phyloP scores from a whole-genome alignment of 352 stramenopile species.

The Globisporangium camurandrum region DNA sequence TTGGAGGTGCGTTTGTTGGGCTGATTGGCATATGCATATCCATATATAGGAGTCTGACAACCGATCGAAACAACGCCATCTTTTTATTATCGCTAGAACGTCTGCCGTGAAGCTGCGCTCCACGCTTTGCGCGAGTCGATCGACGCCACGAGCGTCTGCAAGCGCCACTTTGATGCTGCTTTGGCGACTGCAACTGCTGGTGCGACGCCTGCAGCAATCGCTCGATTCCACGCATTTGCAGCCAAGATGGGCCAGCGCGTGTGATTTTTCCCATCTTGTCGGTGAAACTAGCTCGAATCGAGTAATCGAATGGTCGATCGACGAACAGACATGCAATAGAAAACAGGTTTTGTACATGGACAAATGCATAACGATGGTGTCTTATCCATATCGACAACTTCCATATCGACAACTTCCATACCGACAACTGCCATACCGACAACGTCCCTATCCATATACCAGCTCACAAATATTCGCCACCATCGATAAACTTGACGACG shows the following conservation, averaged over 20 bases:
- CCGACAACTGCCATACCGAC: no score
- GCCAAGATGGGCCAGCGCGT: slow-evolving; percentile 30
- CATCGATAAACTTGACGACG: slow-evolving; percentile 69
- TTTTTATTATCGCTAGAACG: slow-evolving; percentile 38
- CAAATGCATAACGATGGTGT: no score
- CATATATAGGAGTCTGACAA: not conserved
- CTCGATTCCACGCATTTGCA: slow-evolving; percentile 54
- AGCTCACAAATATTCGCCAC: slow-evolving; percentile 56
- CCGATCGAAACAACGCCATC: slow-evolving; percentile 2
- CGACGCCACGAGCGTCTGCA: slow-evolving; percentile 32
- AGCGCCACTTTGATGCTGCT: slow-evolving; percentile 55
- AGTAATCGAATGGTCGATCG: no score
- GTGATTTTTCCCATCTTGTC: no score
- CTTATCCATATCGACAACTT: no score
- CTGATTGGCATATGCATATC: not conserved
- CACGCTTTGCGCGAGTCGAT: slow-evolving; percentile 69
- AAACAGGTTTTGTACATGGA: no score
- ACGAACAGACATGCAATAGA: no score
- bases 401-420: no score
- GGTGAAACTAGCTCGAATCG: no score
- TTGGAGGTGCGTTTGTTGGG: slow-evolving; percentile 50
- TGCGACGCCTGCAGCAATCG: slow-evolving; percentile 45
- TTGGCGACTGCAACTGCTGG: slow-evolving; percentile 41
- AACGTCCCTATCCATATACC: no score
- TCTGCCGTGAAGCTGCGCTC: slow-evolving; percentile 80